A percentile compares a stretch with the other conserved stretches of the same genome.
Evolutionary conservation across 169 alveolate genomes (phyloP).

Genomic region (Miamiensis avidus): DNA sequence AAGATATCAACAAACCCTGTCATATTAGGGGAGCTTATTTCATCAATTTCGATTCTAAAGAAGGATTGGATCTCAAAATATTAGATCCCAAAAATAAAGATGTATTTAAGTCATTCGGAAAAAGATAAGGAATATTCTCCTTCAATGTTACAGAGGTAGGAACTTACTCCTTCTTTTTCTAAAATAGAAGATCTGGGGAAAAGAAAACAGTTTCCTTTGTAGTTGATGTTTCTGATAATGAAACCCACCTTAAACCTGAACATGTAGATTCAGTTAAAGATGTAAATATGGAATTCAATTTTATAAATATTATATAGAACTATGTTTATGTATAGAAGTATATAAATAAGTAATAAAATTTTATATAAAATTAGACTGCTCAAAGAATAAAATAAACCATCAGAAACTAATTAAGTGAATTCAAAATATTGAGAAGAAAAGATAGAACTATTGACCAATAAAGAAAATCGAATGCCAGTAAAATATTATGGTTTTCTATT

Average conservation of each 20-base stretch:
- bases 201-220: neutral
- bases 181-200: neutral
- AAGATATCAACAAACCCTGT: neutral
- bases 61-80: neutral
- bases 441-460: neutral
- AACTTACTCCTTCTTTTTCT: neutral
- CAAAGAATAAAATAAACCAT: no score
- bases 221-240: neutral
- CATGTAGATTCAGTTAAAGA: neutral
- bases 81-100: neutral
- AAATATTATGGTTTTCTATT: neutral
- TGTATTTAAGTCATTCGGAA: neutral
- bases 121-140: neutral
- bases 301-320: no score
- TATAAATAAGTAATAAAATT: no score
- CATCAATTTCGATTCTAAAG: neutral
- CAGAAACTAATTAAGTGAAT: neutral
- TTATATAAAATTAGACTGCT: no score
- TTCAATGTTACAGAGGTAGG: neutral
- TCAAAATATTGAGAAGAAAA: neutral
- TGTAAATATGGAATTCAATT: no score
- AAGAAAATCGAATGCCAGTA: neutral
- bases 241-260: neutral
- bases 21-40: neutral
- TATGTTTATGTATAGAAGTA: no score